Percentiles rank a stretch among this genome's conserved stretches.
Evolutionary conservation across 805 yeast genomes (phyloP).

Genomic region (Ogataea salicorniae): DNA sequence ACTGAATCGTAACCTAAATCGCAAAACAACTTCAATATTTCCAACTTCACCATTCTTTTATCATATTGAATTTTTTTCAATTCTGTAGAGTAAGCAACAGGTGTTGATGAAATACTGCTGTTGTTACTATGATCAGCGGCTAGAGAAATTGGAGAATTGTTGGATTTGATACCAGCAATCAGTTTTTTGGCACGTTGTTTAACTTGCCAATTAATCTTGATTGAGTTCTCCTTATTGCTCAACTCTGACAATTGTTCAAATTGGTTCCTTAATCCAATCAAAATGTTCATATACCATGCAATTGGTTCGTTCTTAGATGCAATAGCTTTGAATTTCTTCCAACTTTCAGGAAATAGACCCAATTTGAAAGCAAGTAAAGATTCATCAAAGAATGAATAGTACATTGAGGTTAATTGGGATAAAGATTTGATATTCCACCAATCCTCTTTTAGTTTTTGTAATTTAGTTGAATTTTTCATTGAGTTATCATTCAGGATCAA

Average conservation of each 20-base stretch:
- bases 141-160: constrained; percentile 15
- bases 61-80: constrained; percentile 32
- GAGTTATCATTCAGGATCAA: constrained; percentile 9
- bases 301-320: constrained; percentile 55
- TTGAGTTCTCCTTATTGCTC: constrained; percentile 44
- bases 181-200: constrained; percentile 43
- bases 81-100: constrained; percentile 19
- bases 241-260: constrained; percentile 39
- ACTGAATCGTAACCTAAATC: constrained; percentile 46
- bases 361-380: constrained; percentile 50
- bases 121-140: constrained; percentile 8
- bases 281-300: constrained; percentile 66
- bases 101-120: constrained; percentile 4
- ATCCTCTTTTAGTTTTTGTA: constrained; percentile 20
- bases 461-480: constrained; percentile 12
- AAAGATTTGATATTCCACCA: constrained; percentile 43
- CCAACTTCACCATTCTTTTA: constrained; percentile 34
- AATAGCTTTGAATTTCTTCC: constrained; percentile 28
- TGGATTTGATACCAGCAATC: constrained; percentile 14
- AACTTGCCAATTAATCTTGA: constrained; percentile 57
- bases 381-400: constrained; percentile 66
- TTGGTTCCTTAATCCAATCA: constrained; percentile 51
- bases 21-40: constrained; percentile 37
- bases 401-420: constrained; percentile 49
- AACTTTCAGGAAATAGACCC: constrained; percentile 35